Base-by-base conservation (phyloP, 2,329 filamentous ascomycete species). In the Tolypocladium inflatum region DNA sequence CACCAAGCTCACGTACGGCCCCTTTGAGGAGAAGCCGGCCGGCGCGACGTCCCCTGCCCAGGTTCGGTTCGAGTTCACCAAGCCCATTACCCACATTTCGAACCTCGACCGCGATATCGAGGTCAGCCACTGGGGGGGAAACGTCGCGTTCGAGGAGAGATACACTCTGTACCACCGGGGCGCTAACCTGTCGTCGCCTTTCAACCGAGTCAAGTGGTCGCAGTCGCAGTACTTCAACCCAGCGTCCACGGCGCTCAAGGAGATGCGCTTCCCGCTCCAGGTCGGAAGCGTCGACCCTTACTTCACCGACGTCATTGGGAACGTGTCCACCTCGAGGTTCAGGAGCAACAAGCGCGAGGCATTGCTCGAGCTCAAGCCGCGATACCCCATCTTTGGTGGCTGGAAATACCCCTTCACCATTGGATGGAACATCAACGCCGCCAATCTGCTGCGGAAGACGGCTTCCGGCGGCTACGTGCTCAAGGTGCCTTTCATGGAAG, bases 371-470 rank as follows among this genome's bases (percentile, higher is more conserved):
- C 80, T 97, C 62, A 94, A 92, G 79, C 94, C 94, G 23, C 85
- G 94, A 56, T 99, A 96, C 73, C 94, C 94, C n/a, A 73, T 99
- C 30, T 99, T 97, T 67, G 94, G 94, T 60, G 91, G 90, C 60
- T 99, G 94, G 94, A 96, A 96, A 74, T 97, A 97, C 75, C 94
- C 90, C 63, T 99, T 97, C 79, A 90, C 89, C 59, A 86, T 97
- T 58, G 94, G 94, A 64, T 99, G 94, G 94, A 95, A 97, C 76
- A 87, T 89, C 56, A 85, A 96, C 64, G 80, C 95, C 35, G 85
- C 85, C 67, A 84, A 83, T 58, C 94, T 90, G 71, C 71, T 99
- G 63, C 86, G 90, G 66, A 83, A 79, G 65, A 79, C 82, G 48
- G 76, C 79, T 52, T 81, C 80, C 33, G 85, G 90, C 60, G 82